Base-by-base conservation (phyloP, 768 basidiomycete species). In the Botryobasidium botryosum region DNA sequence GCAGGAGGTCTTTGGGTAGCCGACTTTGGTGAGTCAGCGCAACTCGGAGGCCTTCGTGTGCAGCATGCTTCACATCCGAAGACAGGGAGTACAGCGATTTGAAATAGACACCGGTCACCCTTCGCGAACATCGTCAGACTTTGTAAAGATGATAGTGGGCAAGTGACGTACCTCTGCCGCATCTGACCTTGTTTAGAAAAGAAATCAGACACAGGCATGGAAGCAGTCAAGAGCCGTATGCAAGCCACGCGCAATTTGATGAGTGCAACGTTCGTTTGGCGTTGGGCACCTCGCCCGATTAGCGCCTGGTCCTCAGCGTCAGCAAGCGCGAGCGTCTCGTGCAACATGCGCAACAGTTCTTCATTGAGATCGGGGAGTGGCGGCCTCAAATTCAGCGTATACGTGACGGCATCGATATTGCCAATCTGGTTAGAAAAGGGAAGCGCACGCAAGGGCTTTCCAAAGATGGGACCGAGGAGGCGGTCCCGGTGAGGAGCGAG, bases 361-460 rank as follows among this genome's bases (percentile, higher is more conserved):
- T 96, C 92, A 51, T 86, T 87, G 32, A 90, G 67, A 52, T 94
- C 90, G 2, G 88, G 77, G 21, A 97, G 70, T 1, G 87, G 84
- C 7, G 94, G 91, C 23, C 84, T 74, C 27, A 96, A 66, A 46
- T 75, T 81, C 50, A 99, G 75, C 57, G 87, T 86, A 59, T 90
- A 99, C 7, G 91, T 82, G 48, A 97, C 77, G 15, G 88, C 88
- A 55, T 97, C 94, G 48, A 97, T 88, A 72, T 96, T 90, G 25
- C 91, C 94, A 46, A 97, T 94, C 59, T 97, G 94, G 55, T 87
- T 86, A 13, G 80, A 70, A 58, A 96, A 91, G 1, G 90, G 90
- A 21, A 99, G 70, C 0, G 94, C 94, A 43, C 94, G 71, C 17
- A 99, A 70, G 10, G 94, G 94, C 57, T 97, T 96, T n/a, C 83